Base-by-base conservation (phyloP, 2,329 filamentous ascomycete species). In the Dendryphion nanum region DNA sequence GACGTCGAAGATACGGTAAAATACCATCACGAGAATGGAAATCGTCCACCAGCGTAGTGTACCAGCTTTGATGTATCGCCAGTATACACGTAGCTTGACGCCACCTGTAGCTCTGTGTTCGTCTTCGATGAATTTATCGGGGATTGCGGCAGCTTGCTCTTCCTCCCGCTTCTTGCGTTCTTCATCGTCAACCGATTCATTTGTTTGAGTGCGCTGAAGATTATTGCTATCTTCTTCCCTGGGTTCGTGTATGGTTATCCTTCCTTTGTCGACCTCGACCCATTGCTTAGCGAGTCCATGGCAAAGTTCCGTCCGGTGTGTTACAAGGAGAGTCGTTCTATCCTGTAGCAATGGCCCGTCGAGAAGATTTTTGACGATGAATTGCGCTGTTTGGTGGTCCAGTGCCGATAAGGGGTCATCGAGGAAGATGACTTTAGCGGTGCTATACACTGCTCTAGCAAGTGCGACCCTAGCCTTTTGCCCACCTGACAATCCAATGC, bases 11-110 rank as follows among this genome's bases (percentile, higher is more conserved):
- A 81, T 55, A 5, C 89, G 81, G 51, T 81, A 87, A 0, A 82
- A 28, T 5, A 77, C 63, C 42, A 90, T 79, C 10, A 82, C 69
- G 1, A 79, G 21, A 3, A 91, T 70, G 2, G 90, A 73, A 2
- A 80, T 53, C 3, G 68, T 61, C 89, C 89, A 95, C 72, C 83
- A 88, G 39, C 72, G 73, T 30, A 90, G 71, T 10, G 81, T 84
- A 2, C 89, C 89, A 4, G 89, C 87, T 62, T 82, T 85, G 67
- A 95, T 82, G 50, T 95, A 95, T 46, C 82, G 81, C 81, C 86
- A 89, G 57, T 95, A 95, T 0, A 95, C 83, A 5, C 75, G 75
- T 8, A 80, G 69, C 51, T 89, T 79, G 1, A 95, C 86, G 1
- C 85, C 82, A 14, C 89, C 89, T 42, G 86, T 77, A 1, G 78